A percentile compares a stretch with the other conserved stretches of the same genome.
These are phyloP conservation scores for Zelopaecilomyces penicillatus DNA, from an alignment of 2,329 filamentous ascomycete genomes.

Conservation along the genomic window DNA sequence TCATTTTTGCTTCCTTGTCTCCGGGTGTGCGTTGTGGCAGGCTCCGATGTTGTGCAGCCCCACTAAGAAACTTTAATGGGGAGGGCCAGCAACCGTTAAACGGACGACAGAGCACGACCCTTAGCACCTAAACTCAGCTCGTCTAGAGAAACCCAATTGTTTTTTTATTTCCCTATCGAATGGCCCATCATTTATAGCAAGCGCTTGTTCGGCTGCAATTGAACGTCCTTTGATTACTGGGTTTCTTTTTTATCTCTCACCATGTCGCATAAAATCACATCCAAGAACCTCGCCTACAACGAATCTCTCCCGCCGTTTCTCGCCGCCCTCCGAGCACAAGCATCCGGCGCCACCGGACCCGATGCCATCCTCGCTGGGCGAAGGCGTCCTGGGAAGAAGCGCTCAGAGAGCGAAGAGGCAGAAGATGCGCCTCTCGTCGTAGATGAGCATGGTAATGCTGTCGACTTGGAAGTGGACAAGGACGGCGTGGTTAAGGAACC, in stretches of 20 bases:
- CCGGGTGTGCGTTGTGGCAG: too few species aligned
- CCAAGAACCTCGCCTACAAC: slow-evolving; percentile 63
- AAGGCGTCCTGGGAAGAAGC: slow-evolving; percentile 43
- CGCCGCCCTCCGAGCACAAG: slow-evolving; percentile 45
- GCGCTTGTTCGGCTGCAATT: too few species aligned
- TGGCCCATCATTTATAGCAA: too few species aligned
- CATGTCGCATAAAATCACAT: slow-evolving; percentile 55
- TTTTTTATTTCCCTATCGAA: too few species aligned
- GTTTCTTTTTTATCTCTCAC: background rate
- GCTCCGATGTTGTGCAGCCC: too few species aligned
- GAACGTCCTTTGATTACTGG: too few species aligned
- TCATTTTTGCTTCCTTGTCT: too few species aligned
- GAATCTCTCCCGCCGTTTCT: slow-evolving; percentile 52
- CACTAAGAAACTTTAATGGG: too few species aligned
- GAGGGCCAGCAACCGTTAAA: too few species aligned
- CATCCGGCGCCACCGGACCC: slow-evolving; percentile 39
- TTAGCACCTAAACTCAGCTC: too few species aligned
- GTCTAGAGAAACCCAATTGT: too few species aligned
- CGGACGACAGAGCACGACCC: too few species aligned
- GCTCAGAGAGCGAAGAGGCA: slow-evolving; percentile 58
- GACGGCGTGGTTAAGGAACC: slow-evolving; percentile 34
- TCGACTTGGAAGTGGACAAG: slow-evolving; percentile 37
- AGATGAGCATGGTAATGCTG: slow-evolving; percentile 61
- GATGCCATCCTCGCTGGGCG: slow-evolving; percentile 44
- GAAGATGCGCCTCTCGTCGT: slow-evolving; percentile 71